phyloP scores from a whole-genome alignment of 2,329 filamentous ascomycete genomes.

The Diaporthe nobilis region DNA sequence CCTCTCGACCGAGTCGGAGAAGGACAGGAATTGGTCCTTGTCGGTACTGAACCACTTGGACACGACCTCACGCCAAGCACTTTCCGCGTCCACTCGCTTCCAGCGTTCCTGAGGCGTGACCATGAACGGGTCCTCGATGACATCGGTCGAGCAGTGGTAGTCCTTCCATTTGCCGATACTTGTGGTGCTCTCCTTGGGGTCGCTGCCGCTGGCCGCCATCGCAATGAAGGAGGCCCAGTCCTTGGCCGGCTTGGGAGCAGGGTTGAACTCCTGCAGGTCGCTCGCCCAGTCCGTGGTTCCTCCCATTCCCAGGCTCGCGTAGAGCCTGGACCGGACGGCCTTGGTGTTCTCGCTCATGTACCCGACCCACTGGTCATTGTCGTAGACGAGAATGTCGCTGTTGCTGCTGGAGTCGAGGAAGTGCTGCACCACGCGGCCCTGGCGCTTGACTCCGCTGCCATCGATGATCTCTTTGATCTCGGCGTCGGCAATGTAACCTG shows the following conservation, averaged over 20 bases:
- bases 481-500: conserved; percentile 55
- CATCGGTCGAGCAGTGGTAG: too few species aligned
- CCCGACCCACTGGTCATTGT: conserved; percentile 42
- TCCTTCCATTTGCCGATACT: too few species aligned
- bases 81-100: too few species aligned
- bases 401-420: conserved; percentile 38
- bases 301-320: conserved; percentile 39
- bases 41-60: too few species aligned
- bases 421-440: conserved; percentile 35
- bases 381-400: conserved; percentile 41
- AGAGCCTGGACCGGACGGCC: conserved; percentile 38
- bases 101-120: too few species aligned
- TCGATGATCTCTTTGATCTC: conserved; percentile 54
- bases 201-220: too few species aligned
- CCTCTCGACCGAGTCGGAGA: too few species aligned
- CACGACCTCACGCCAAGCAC: too few species aligned
- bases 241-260: not conserved
- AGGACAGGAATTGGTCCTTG: too few species aligned
- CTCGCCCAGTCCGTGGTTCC: conserved; percentile 49
- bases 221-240: not conserved
- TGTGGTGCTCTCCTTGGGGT: too few species aligned
- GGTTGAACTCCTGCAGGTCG: conserved; percentile 43
- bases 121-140: too few species aligned
- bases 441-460: conserved; percentile 8
- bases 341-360: conserved; percentile 43